Conservation (phyloP, 106 monocot species). For the Dendrobium chrysotoxum region DNA sequence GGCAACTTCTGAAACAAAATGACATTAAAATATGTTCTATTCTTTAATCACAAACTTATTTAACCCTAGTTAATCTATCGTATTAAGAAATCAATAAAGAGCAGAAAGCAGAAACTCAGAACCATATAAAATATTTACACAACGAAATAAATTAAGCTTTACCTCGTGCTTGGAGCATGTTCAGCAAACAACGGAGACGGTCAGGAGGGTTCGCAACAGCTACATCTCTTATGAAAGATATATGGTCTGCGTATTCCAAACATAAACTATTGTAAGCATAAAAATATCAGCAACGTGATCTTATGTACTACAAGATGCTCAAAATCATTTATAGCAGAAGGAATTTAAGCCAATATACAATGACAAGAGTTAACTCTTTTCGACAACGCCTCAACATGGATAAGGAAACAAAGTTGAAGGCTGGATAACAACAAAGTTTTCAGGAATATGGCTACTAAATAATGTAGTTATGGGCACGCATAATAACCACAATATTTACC, state of each 20-base stretch:
- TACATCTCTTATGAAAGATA: slow-evolving; percentile 64
- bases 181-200: slow-evolving; percentile 56
- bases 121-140: not conserved
- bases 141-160: not conserved
- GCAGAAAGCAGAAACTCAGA: no score
- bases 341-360: not conserved
- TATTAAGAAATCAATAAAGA: no score
- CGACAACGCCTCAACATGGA: not conserved
- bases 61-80: no score
- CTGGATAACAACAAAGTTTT: not conserved
- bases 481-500: not conserved
- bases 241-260: slow-evolving; percentile 48
- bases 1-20: no score
- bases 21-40: no score
- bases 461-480: not conserved
- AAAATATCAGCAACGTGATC: not conserved
- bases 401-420: not conserved
- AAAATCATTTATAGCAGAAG: not conserved
- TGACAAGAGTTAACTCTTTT: not conserved
- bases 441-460: no score
- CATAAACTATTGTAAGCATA: not conserved
- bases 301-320: not conserved
- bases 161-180: slow-evolving; percentile 73
- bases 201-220: slow-evolving; percentile 65
- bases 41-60: no score